Conservation (phyloP, 2,329 filamentous ascomycete genomes). For the Elsinoe fawcettii region DNA sequence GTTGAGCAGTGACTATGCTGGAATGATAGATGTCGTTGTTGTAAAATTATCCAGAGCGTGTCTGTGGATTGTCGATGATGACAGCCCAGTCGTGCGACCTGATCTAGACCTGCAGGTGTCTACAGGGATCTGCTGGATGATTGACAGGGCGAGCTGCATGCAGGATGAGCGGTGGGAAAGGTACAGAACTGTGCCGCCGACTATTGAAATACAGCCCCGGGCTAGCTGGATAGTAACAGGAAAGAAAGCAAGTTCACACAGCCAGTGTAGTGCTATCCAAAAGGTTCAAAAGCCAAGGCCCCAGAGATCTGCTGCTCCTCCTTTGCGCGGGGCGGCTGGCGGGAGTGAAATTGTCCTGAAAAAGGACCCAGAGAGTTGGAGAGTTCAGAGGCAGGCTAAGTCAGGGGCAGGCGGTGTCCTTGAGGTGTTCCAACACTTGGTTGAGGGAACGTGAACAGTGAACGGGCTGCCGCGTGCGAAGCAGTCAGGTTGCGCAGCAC, state of each 20-base stretch:
- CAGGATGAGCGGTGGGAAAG: neutral
- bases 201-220: conserved; percentile 8
- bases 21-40: neutral
- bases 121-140: neutral
- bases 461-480: no score
- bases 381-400: neutral
- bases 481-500: no score
- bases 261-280: neutral
- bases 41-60: neutral
- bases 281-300: neutral
- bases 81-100: neutral
- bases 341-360: neutral
- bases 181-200: conserved; percentile 1
- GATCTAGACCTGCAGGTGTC: neutral
- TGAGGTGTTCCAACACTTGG: conserved; percentile 5
- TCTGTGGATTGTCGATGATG: neutral
- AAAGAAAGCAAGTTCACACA: neutral
- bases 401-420: conserved; percentile 3
- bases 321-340: neutral
- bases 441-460: conserved; percentile 1
- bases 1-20: neutral
- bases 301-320: conserved; percentile 3
- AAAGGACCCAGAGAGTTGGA: conserved; percentile 4
- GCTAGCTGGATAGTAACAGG: neutral
- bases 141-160: conserved; percentile 9